Conservation (phyloP, 768 basidiomycete genomes). For the Chlorophyllum brunneum region DNA sequence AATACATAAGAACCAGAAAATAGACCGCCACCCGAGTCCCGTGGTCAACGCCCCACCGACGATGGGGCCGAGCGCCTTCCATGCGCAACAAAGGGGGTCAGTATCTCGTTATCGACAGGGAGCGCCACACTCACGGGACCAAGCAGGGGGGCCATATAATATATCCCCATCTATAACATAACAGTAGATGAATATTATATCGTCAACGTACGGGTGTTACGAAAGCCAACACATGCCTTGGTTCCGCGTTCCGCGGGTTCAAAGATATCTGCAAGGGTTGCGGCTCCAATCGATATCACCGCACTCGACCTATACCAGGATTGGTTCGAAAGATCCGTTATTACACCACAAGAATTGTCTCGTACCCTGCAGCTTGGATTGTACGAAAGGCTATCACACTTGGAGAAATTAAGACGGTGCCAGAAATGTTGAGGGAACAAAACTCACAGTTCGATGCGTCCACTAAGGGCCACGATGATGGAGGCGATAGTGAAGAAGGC, state of each 20-base stretch:
- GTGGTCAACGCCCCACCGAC: constrained; percentile 67
- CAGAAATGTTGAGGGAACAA: not conserved
- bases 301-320: constrained; percentile 48
- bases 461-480: constrained; percentile 51
- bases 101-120: not conserved
- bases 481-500: constrained; percentile 52
- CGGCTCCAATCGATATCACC: constrained; percentile 69
- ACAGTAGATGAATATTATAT: not conserved
- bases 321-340: not conserved
- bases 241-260: constrained; percentile 71
- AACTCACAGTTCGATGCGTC: constrained; percentile 44
- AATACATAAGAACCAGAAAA: constrained; percentile 79
- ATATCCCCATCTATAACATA: constrained; percentile 60
- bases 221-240: constrained; percentile 30
- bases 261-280: constrained; percentile 75
- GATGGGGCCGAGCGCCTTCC: constrained; percentile 59
- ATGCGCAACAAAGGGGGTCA: not conserved
- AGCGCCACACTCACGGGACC: constrained; percentile 44
- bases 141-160: constrained; percentile 75
- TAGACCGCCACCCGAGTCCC: constrained; percentile 71
- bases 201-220: not conserved
- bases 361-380: constrained; percentile 64
- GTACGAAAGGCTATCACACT: constrained; percentile 66
- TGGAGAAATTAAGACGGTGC: not conserved
- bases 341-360: not conserved